phyloP scores from a whole-genome alignment of 2,329 filamentous ascomycete genomes.

The Colletotrichum godetiae region DNA sequence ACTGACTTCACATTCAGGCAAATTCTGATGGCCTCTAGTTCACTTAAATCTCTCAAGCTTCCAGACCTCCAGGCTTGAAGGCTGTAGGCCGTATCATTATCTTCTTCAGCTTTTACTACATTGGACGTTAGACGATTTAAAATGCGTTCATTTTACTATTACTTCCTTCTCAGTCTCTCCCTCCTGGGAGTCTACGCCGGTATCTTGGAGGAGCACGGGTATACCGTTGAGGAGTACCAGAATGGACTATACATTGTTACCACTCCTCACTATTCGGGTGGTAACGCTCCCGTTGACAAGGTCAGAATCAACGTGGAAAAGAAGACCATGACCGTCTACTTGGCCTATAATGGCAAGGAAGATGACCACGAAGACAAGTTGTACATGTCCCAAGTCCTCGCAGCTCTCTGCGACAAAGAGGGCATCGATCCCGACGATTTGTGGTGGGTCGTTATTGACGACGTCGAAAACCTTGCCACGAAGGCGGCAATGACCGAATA shows the following conservation, averaged over 20 bases:
- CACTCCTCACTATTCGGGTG: background rate
- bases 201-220: background rate
- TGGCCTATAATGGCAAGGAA: background rate
- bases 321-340: background rate
- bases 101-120: no score
- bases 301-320: background rate
- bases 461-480: background rate
- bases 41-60: no score
- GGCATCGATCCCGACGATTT: background rate
- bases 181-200: background rate
- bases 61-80: no score
- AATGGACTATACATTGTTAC: background rate
- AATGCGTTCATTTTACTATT: constrained; percentile 56
- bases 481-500: background rate
- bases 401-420: background rate
- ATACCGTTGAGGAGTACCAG: background rate
- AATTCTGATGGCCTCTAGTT: no score
- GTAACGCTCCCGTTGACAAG: background rate
- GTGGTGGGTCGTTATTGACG: background rate
- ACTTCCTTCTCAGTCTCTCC: background rate
- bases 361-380: background rate
- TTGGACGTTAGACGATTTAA: no score
- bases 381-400: background rate
- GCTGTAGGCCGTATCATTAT: no score
- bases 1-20: no score